Conservation (phyloP, 2,329 filamentous ascomycete species). For the Cordyceps fumosorosea region DNA sequence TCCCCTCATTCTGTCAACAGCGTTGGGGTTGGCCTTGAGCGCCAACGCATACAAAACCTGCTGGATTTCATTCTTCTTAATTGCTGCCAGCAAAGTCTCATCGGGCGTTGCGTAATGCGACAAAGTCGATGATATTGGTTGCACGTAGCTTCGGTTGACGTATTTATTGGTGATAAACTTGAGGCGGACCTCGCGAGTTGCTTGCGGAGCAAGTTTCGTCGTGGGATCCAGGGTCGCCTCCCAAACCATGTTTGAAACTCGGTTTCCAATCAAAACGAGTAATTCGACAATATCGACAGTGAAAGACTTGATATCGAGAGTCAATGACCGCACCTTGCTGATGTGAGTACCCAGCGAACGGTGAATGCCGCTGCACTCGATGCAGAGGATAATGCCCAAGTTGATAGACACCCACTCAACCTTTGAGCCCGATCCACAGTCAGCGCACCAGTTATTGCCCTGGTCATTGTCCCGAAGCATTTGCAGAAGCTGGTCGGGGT, state of each 20-base stretch:
- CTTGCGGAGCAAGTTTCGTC: conserved; percentile 67
- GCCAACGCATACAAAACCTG: conserved; percentile 88
- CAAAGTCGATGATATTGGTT: conserved; percentile 66
- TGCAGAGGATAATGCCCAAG: conserved; percentile 89
- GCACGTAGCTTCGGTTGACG: conserved; percentile 73
- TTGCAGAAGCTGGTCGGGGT: conserved; percentile 78
- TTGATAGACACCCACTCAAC: conserved; percentile 99
- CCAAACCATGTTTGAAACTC: conserved; percentile 95
- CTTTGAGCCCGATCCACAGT: conserved; percentile 85
- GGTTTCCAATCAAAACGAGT: conserved; percentile 83
- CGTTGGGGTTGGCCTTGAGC: conserved; percentile 79
- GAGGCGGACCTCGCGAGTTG: conserved; percentile 83
- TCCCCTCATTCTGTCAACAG: conserved; percentile 74
- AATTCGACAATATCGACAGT: conserved; percentile 96
- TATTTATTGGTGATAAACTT: conserved; percentile 96
- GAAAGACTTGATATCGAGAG: conserved; percentile 91
- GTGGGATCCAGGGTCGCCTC: conserved; percentile 73
- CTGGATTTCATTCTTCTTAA: conserved; percentile 94
- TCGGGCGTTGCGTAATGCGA: conserved; percentile 74
- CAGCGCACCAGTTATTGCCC: conserved; percentile 88
- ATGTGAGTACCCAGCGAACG: conserved; percentile 95
- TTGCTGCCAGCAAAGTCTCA: conserved; percentile 81
- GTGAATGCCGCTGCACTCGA: conserved; percentile 97
- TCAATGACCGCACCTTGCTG: conserved; percentile 92
- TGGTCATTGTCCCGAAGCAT: conserved; percentile 84